Evolutionary conservation across 495 filamentous ascomycete species (phyloP), one percentile per base, ranked within the genome.

Genomic region (Penicillium coprophilum): DNA sequence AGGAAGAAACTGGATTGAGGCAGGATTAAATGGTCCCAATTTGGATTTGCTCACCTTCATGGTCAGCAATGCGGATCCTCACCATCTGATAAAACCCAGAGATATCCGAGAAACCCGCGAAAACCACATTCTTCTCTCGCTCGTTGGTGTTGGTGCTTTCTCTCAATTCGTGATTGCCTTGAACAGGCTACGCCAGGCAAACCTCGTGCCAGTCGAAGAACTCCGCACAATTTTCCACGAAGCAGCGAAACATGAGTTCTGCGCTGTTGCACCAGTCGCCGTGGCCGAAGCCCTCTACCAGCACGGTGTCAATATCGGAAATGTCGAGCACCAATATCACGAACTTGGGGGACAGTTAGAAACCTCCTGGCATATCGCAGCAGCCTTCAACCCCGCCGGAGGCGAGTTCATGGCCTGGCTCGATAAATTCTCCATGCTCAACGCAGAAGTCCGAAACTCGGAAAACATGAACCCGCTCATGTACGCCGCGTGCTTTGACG

Each of bases 311-410:
- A 51, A 51, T 9, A 51, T 51, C n/a, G 48, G 34, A 9, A 51
- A 51, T 3, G 32, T 51, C 12, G 34, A 51, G 10, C 32, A 40
- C 15, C 48, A 51, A 13, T 21, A 40, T 23, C 48, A 51, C n/a
- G 31, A 36, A 6, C 34, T 40, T 4, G 48, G 48, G 23, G 48
- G 48, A n/a, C 48, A 40, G 21, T 34, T 51, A 17, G 48, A 51
- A 36, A 23, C 31, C 3, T 51, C 48, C 32, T 51, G 48, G 48
- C 48, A 51, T 15, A 51, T 51, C 20, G 48, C 48, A 4, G 48
- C 48, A 40, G 48, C 48, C 13, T 51, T 51, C 48, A 51, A 51
- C 23, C 48, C 48, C 6, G 23, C 21, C 13, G 48, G 31, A 9
- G 20, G 20, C 12, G 32, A 15, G 0, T 39, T 51, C 21, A 39